These are phyloP conservation scores for Leccinellum rugosiceps DNA, from an alignment of 768 basidiomycete species.

Conservation along the genomic window DNA sequence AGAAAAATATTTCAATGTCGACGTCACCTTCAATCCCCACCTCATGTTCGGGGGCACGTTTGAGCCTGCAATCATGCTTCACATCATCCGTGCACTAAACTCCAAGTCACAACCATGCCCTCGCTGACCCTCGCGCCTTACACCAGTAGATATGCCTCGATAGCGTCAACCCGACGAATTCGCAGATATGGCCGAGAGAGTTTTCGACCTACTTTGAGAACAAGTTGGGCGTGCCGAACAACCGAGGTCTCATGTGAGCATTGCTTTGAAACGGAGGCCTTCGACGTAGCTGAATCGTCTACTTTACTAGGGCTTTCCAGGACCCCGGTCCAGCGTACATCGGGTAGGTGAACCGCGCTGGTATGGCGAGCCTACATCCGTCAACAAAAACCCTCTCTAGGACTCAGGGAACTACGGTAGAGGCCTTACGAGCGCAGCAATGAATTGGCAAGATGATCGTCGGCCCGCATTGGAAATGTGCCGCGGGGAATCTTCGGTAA, in stretches of 20 bases:
- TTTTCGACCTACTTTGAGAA: constrained; percentile 54
- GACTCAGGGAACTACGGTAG: constrained; percentile 11
- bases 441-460: neutral
- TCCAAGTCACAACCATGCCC: neutral
- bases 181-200: constrained; percentile 52
- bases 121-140: neutral
- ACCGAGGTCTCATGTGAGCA: constrained; percentile 62
- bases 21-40: neutral
- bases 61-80: constrained; percentile 62
- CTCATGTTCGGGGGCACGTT: constrained; percentile 42
- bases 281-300: neutral
- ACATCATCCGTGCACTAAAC: constrained; percentile 44
- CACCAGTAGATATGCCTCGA: constrained; percentile 60
- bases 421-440: constrained; percentile 4
- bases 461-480: neutral
- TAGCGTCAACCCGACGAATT: constrained; percentile 45
- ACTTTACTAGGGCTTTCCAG: constrained; percentile 17
- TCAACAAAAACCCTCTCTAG: constrained; percentile 4
- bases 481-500: neutral
- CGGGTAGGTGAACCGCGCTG: constrained; percentile 14
- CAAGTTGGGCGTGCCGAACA: constrained; percentile 47
- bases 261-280: neutral
- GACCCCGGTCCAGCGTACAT: constrained; percentile 26
- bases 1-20: neutral
- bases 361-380: too few relatives aligned